A percentile compares a stretch with the other conserved stretches of the same genome.
Evolutionary conservation across 495 filamentous ascomycete genomes (phyloP).

Genomic region (Aspergillus saccharolyticus): DNA sequence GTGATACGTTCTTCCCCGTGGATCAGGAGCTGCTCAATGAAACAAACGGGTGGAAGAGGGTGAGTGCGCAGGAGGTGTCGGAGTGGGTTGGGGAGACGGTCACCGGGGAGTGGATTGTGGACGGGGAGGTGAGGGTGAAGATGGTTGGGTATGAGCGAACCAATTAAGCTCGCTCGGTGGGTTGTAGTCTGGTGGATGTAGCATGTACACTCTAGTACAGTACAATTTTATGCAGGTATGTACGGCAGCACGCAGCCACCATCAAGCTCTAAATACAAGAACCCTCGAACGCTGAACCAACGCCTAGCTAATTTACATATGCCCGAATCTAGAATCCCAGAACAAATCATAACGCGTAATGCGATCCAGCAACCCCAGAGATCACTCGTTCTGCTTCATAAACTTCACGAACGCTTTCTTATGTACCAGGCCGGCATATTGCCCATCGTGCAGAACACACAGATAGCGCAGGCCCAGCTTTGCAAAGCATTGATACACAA

Average conservation of each 20-base stretch:
- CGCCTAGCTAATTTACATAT: conserved; percentile 13
- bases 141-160: conserved; percentile 46
- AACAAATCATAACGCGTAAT: neutral
- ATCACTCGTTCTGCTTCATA: conserved; percentile 71
- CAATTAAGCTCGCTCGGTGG: no score
- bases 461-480: conserved; percentile 92
- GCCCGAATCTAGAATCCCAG: neutral
- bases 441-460: conserved; percentile 78
- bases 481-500: conserved; percentile 95
- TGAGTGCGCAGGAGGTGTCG: conserved; percentile 31
- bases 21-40: conserved; percentile 27
- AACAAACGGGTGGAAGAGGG: conserved; percentile 38
- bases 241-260: conserved; percentile 1
- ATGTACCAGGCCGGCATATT: conserved; percentile 87
- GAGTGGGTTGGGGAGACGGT: conserved; percentile 45
- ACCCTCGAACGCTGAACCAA: neutral
- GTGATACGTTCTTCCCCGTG: conserved; percentile 82
- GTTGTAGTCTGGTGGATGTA: no score
- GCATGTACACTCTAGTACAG: neutral
- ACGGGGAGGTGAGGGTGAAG: conserved; percentile 38
- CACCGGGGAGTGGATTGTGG: conserved; percentile 33
- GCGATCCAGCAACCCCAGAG: no score
- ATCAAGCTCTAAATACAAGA: conserved; percentile 1
- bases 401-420: conserved; percentile 98
- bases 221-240: neutral